Evolutionary conservation across 768 basidiomycete genomes (phyloP).

Genomic region (Lentinula aciculospora): DNA sequence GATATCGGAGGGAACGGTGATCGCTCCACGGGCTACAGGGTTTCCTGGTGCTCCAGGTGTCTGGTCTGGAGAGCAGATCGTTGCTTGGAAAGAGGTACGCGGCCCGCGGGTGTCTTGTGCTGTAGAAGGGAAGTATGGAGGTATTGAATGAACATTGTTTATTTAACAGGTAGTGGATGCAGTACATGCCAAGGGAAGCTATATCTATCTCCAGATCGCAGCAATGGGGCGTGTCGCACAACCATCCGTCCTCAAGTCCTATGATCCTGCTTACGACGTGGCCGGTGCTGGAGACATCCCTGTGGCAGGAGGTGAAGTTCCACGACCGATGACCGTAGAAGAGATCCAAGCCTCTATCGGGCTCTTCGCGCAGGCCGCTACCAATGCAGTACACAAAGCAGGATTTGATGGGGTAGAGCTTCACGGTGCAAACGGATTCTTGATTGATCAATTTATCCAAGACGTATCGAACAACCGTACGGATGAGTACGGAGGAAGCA

Average conservation of each 20-base stretch:
- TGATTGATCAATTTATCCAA: slow-evolving; percentile 42
- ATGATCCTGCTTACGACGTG: slow-evolving; percentile 14
- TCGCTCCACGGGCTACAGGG: slow-evolving; percentile 22
- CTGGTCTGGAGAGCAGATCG: slow-evolving; percentile 29
- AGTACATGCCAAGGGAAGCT: slow-evolving; percentile 43
- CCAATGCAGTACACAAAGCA: slow-evolving; percentile 32
- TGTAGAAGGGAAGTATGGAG: too few species aligned
- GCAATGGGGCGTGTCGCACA: slow-evolving; percentile 31
- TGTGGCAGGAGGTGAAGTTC: slow-evolving; percentile 5
- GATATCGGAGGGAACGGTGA: slow-evolving; percentile 34
- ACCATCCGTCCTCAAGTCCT: slow-evolving; percentile 12
- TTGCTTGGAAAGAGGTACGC: slow-evolving; percentile 3
- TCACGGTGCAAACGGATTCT: slow-evolving; percentile 22
- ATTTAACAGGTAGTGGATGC: slow-evolving; percentile 35
- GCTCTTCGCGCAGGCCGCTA: slow-evolving; percentile 35
- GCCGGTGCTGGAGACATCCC: slow-evolving; percentile 17
- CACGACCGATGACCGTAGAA: slow-evolving; percentile 26
- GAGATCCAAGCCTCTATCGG: slow-evolving; percentile 32
- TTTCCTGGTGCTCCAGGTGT: slow-evolving; percentile 29
- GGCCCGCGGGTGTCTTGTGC: too few species aligned
- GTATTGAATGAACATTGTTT: neutral
- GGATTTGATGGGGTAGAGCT: slow-evolving; percentile 56
- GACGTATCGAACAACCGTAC: slow-evolving; percentile 34
- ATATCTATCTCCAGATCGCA: slow-evolving; percentile 42
- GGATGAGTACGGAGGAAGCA: slow-evolving; percentile 47